These are phyloP conservation scores for Hyphopichia burtonii DNA, from an alignment of 1,139 yeast genomes.

Conservation along the genomic window DNA sequence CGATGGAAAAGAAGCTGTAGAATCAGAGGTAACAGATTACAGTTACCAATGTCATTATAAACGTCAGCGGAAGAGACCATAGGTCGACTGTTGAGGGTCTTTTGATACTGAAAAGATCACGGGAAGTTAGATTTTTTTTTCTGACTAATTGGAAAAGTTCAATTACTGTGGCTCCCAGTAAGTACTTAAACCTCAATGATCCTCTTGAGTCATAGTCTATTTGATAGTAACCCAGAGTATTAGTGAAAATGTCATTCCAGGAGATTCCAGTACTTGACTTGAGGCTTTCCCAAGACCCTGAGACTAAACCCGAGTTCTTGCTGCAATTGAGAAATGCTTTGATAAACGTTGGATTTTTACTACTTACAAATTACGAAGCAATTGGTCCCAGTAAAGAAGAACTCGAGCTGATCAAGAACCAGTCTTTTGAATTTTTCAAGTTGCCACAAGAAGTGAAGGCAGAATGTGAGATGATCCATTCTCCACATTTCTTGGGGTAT, in stretches of 20 bases:
- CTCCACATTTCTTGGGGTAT: slow-evolving; percentile 69
- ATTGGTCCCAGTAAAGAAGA: slow-evolving; percentile 34
- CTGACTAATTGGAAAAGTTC: neutral
- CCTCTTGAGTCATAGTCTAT: neutral
- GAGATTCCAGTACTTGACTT: slow-evolving; percentile 37
- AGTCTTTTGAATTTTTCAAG: slow-evolving; percentile 50
- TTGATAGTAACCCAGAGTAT: no score
- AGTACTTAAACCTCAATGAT: neutral
- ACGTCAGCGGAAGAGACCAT: no score
- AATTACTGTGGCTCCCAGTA: neutral
- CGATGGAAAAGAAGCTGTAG: no score
- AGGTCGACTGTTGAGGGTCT: no score
- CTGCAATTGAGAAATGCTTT: slow-evolving; percentile 50
- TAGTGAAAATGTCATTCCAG: slow-evolving; percentile 2
- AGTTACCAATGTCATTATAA: no score
- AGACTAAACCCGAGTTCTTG: slow-evolving; percentile 44
- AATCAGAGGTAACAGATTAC: no score
- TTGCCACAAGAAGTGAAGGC: slow-evolving; percentile 53
- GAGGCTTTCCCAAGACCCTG: slow-evolving; percentile 30
- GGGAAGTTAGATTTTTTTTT: neutral
- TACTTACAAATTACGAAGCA: slow-evolving; percentile 36
- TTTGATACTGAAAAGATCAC: no score
- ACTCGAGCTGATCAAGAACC: slow-evolving; percentile 38
- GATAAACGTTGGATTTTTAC: slow-evolving; percentile 61
- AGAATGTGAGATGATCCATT: slow-evolving; percentile 57